phyloP scores from a whole-genome alignment of 345 rosid genomes.

The Murraya paniculata region DNA sequence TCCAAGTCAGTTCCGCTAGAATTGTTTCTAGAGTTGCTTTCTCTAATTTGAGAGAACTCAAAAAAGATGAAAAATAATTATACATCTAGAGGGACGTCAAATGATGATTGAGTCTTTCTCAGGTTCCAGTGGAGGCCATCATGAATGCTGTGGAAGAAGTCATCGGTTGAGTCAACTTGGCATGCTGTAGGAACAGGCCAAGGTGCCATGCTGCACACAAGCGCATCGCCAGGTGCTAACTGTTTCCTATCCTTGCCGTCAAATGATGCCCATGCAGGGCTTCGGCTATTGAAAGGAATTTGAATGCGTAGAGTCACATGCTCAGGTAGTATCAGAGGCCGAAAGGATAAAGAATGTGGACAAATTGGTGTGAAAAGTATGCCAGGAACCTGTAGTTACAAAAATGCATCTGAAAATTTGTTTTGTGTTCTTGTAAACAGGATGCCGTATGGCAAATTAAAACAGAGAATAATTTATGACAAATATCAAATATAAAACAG shows the following conservation, averaged over 20 bases:
- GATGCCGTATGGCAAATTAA: background rate
- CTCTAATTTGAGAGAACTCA: background rate
- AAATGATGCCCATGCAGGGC: conserved; percentile 92
- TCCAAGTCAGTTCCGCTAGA: background rate
- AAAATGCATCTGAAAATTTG: background rate
- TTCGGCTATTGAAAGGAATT: conserved; percentile 90
- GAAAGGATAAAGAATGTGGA: conserved; percentile 94
- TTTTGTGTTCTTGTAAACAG: background rate
- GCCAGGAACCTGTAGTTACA: conserved; percentile 76
- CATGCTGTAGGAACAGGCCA: conserved; percentile 99
- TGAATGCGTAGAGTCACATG: conserved; percentile 84
- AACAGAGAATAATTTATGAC: background rate
- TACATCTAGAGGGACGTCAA: conserved; percentile 63
- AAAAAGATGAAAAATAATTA: conserved; percentile 8
- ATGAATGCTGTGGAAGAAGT: conserved; percentile 88
- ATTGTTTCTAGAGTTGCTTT: conserved; percentile 11
- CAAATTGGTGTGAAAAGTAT: conserved; percentile 97
- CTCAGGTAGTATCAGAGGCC: conserved; percentile 94
- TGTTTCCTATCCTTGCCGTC: conserved; percentile 93
- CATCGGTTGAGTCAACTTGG: conserved; percentile 72
- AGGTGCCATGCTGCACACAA: conserved; percentile 95
- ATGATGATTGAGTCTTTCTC: conserved; percentile 82
- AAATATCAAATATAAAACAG: background rate
- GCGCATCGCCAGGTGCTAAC: conserved; percentile 84
- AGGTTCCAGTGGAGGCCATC: conserved; percentile 98